phyloP scores from a whole-genome alignment of 164 flowering plant species.

The Liriodendron chinense region DNA sequence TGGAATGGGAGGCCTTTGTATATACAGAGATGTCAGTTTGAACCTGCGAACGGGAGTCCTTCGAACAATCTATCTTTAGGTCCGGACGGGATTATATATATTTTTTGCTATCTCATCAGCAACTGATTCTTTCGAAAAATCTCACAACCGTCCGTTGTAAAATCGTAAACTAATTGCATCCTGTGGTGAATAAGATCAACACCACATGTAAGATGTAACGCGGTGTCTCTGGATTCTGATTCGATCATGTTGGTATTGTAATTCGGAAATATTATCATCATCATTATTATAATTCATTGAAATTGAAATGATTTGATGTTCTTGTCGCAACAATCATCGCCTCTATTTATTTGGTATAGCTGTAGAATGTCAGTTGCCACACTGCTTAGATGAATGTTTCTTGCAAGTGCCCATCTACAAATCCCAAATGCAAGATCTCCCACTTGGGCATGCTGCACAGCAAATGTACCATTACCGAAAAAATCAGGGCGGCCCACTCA shows the following conservation, averaged over 20 bases:
- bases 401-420: too few species aligned
- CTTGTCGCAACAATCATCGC: neutral
- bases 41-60: conserved; percentile 11
- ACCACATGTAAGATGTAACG: conserved; percentile 37
- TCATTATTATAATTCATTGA: conserved; percentile 14
- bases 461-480: neutral
- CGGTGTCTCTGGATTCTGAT: conserved; percentile 15
- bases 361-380: neutral
- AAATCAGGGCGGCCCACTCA: neutral
- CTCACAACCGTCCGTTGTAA: conserved; percentile 33
- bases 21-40: conserved; percentile 28
- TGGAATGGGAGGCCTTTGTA: conserved; percentile 39
- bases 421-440: neutral
- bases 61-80: conserved; percentile 13
- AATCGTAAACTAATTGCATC: conserved; percentile 38
- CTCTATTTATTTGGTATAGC: neutral
- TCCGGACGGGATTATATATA: conserved; percentile 8
- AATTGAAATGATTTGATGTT: neutral
- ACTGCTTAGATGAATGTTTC: neutral
- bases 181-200: conserved; percentile 26
- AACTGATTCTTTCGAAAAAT: conserved; percentile 40
- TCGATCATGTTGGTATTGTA: conserved; percentile 14
- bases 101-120: conserved; percentile 21
- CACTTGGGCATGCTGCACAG: neutral
- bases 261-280: conserved; percentile 7